Evolutionary conservation across 805 yeast species (phyloP), one percentile per base, ranked within the genome.

Genomic region (Kurtzmaniella fragi): DNA sequence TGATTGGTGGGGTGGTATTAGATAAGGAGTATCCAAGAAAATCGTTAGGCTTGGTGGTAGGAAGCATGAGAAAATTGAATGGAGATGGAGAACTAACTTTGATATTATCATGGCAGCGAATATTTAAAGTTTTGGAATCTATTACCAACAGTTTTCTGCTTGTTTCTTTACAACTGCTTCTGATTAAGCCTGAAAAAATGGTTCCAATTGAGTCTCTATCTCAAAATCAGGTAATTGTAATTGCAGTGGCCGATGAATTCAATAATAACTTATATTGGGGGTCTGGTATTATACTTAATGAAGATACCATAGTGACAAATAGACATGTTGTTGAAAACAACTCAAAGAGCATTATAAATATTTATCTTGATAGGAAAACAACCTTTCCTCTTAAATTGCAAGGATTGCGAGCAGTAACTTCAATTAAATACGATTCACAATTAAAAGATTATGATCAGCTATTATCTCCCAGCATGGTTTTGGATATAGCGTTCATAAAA

Each of bases 41-140:
- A 1, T 52, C 62, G 1, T 34, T 65, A 5, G 78, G 78, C 0
- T 45, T 72, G 17, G 57, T 72, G 1, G 41, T 62, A 43, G 71
- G 75, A 0, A 61, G 57, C 36, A 37, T 71, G 16, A 47, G 62
- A 11, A 68, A 67, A 42, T 38, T 41, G 27, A 63, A 70, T 42
- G 76, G 76, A 6, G 73, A 69, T 37, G 78, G 78, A 3, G 75
- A 71, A 33, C 46, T 73, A 36, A 41, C 63, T 5, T 47, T 60
- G 16, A 45, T 66, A 3, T n/a, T 61, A 9, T 44, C 63, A 3
- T 63, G 68, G 68, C 37, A 41, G 4, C 13, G 28, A 1, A 45
- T 60, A 12, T 49, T 43, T 36, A 17, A 31, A 7, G 3, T 41
- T 8, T 27, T 27, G 9, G 15, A 13, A 9, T 5, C 30, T 8